Percentiles rank a stretch among this genome's conserved stretches.
phyloP scores from a whole-genome alignment of 331 rosid genomes.

The Stylosanthes scabra region DNA sequence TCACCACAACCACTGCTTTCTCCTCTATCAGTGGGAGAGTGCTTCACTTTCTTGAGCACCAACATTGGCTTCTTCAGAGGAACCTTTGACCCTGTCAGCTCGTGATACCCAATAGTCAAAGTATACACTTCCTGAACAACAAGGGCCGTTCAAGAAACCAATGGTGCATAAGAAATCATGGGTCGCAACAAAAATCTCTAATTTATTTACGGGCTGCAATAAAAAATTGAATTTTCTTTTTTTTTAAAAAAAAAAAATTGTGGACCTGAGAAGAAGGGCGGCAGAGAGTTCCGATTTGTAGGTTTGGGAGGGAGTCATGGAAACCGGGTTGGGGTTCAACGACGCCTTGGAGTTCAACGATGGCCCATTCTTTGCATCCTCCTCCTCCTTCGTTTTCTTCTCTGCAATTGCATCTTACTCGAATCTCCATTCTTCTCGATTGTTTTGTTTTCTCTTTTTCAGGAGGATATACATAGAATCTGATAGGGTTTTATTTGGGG shows the following conservation, averaged over 20 bases:
- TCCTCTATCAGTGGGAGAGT: not conserved
- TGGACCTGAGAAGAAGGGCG: constrained; percentile 78
- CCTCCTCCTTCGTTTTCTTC: constrained; percentile 35
- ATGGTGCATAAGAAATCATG: not conserved
- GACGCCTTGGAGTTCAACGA: constrained; percentile 77
- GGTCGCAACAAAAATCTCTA: not conserved
- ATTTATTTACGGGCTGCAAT: not conserved
- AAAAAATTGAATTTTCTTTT: not conserved
- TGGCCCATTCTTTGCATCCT: constrained; percentile 80
- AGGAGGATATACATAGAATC: too few relatives aligned
- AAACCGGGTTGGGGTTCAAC: constrained; percentile 72
- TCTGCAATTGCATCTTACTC: constrained; percentile 69
- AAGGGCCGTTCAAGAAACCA: not conserved
- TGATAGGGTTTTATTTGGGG: not conserved
- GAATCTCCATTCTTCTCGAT: constrained; percentile 65
- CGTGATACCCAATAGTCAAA: constrained; percentile 84
- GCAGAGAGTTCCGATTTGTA: constrained; percentile 72
- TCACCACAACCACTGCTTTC: constrained; percentile 17
- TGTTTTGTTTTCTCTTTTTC: not conserved
- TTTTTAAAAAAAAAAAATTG: too few relatives aligned
- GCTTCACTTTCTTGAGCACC: constrained; percentile 74
- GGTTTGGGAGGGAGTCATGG: constrained; percentile 62
- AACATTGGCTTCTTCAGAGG: constrained; percentile 82
- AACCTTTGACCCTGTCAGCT: constrained; percentile 80
- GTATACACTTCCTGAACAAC: constrained; percentile 67